Evolutionary conservation across 805 yeast genomes (phyloP).

Genomic region (Soucietia sequanensis): DNA sequence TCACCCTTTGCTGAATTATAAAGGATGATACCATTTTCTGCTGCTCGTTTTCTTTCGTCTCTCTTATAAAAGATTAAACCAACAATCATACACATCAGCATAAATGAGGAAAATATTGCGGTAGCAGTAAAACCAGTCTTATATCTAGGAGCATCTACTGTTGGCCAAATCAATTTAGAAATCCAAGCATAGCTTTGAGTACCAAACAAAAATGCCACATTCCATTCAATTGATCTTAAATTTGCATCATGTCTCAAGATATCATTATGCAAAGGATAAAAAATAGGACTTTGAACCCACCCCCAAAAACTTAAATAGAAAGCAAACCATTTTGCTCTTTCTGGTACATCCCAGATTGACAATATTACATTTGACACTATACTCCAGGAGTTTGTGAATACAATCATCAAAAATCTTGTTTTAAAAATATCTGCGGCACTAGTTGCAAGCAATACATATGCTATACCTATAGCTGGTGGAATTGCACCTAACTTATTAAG

Average conservation of each 20-base stretch:
- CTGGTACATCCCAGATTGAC: conserved; percentile 19
- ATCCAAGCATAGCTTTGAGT: conserved; percentile 34
- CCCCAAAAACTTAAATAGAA: conserved; percentile 16
- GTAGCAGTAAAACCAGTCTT: conserved; percentile 47
- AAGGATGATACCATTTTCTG: conserved; percentile 48
- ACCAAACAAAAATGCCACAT: conserved; percentile 15
- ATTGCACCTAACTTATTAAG: conserved; percentile 52
- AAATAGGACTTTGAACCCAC: conserved; percentile 20
- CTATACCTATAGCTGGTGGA: conserved; percentile 60
- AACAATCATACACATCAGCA: conserved; percentile 17
- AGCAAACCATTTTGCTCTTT: conserved; percentile 20
- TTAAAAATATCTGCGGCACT: conserved; percentile 50
- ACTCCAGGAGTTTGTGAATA: conserved; percentile 17
- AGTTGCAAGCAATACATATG: conserved; percentile 46
- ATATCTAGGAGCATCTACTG: conserved; percentile 51
- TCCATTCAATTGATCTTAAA: conserved; percentile 20
- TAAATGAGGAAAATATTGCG: conserved; percentile 37
- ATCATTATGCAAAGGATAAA: conserved; percentile 18
- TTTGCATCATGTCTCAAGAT: conserved; percentile 18
- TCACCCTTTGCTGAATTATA: conserved; percentile 38
- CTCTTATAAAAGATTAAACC: conserved; percentile 45
- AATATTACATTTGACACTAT: conserved; percentile 15
- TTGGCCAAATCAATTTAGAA: conserved; percentile 40
- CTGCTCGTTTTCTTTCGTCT: conserved; percentile 47
- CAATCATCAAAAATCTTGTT: conserved; percentile 17